These are phyloP conservation scores for Pseudogymnoascus sp. DNA, from an alignment of 2,329 filamentous ascomycete species.

Conservation along the genomic window DNA sequence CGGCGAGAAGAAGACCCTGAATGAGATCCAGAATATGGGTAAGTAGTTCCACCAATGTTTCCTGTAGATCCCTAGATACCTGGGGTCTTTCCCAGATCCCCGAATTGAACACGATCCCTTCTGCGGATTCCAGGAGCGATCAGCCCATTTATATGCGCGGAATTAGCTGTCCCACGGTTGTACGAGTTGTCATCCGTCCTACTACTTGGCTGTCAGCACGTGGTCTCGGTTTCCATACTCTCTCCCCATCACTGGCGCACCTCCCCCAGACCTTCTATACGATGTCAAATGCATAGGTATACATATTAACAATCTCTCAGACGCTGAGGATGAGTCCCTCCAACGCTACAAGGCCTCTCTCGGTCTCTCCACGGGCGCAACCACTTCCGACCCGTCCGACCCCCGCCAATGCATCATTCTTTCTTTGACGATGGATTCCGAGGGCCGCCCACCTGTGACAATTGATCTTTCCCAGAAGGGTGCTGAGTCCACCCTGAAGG, in stretches of 20 bases:
- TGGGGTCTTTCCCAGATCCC: background rate
- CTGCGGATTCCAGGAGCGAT: background rate
- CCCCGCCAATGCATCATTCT: conserved; percentile 88
- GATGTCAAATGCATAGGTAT: background rate
- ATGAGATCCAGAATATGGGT: conserved; percentile 92
- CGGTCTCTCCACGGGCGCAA: conserved; percentile 65
- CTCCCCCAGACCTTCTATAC: background rate
- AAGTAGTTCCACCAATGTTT: conserved; percentile 33
- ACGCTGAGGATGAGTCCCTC: conserved; percentile 78
- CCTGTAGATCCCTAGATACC: conserved; percentile 10
- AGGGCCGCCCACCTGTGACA: conserved; percentile 73
- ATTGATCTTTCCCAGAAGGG: conserved; percentile 75
- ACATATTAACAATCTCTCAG: conserved; percentile 21
- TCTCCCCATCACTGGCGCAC: too few species aligned
- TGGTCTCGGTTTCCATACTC: background rate
- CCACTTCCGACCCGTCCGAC: conserved; percentile 69
- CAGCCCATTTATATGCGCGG: background rate
- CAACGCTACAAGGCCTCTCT: conserved; percentile 97
- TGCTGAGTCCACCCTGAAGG: conserved; percentile 69
- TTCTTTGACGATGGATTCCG: conserved; percentile 77
- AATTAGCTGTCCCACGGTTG: conserved; percentile 11
- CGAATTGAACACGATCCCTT: background rate
- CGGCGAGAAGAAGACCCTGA: conserved; percentile 95
- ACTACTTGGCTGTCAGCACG: background rate
- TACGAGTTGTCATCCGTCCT: conserved; percentile 2